phyloP scores from a whole-genome alignment of 2,329 filamentous ascomycete species.

The Lecanoromycetidae sp. region DNA sequence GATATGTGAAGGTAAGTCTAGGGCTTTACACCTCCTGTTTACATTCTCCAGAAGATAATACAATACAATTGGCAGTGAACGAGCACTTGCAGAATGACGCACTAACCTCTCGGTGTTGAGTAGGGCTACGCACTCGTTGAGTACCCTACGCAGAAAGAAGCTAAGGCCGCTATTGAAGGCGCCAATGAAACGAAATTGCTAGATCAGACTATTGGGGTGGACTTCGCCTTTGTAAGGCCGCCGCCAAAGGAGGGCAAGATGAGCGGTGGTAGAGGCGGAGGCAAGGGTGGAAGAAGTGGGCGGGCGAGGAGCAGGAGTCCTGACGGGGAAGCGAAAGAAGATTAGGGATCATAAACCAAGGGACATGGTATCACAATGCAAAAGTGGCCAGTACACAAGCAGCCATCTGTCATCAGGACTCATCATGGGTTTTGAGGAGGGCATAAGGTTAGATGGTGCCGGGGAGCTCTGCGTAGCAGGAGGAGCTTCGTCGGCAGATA shows the following conservation, averaged over 20 bases:
- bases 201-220: slow-evolving; percentile 52
- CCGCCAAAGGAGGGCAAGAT: slow-evolving; percentile 38
- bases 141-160: slow-evolving; percentile 51
- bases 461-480: neutral
- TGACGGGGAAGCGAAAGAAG: slow-evolving; percentile 26
- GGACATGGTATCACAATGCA: neutral
- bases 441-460: neutral
- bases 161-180: slow-evolving; percentile 49
- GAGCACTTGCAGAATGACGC: too few species aligned
- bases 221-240: slow-evolving; percentile 54
- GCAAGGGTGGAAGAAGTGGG: slow-evolving; percentile 17
- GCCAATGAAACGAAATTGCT: slow-evolving; percentile 50
- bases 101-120: neutral
- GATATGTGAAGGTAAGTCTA: slow-evolving; percentile 51
- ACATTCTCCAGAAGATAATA: too few species aligned
- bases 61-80: too few species aligned
- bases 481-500: slow-evolving; percentile 4
- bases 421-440: neutral
- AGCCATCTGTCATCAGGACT: too few species aligned
- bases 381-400: neutral
- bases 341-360: neutral
- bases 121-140: slow-evolving; percentile 57
- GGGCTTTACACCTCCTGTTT: too few species aligned
- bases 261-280: slow-evolving; percentile 28
- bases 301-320: slow-evolving; percentile 35